A percentile compares a stretch with the other conserved stretches of the same genome.
Conservation (phyloP, 1,139 yeast genomes). For the Candida sanyaensis region DNA sequence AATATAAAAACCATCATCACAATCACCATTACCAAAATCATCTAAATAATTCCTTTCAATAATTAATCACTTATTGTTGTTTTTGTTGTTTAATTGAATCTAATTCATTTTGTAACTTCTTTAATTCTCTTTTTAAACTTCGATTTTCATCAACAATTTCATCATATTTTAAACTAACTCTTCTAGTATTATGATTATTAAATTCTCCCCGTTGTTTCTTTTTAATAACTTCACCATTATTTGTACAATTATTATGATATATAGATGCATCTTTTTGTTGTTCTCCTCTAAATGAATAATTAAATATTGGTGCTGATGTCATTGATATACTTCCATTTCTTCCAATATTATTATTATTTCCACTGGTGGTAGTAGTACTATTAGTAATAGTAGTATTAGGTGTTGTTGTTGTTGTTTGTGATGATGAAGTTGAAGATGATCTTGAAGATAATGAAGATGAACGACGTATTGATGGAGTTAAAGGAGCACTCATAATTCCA, state of each 20-base stretch:
- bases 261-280: not conserved
- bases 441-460: constrained; percentile 15
- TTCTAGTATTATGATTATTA: constrained; percentile 6
- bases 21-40: too few species aligned
- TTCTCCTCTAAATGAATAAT: constrained; percentile 8
- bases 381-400: not conserved
- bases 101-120: constrained; percentile 11
- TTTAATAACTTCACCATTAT: constrained; percentile 7
- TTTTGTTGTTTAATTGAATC: constrained; percentile 6
- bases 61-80: too few species aligned
- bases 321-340: constrained; percentile 7
- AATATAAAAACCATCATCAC: not conserved
- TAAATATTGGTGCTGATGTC: constrained; percentile 5
- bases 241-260: not conserved
- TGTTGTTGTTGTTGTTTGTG: not conserved
- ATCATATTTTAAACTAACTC: constrained; percentile 12
- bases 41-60: not conserved
- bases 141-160: constrained; percentile 15
- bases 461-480: constrained; percentile 9
- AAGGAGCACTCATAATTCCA: not conserved
- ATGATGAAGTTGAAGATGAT: not conserved
- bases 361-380: not conserved
- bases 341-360: not conserved
- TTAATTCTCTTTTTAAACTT: constrained; percentile 14
- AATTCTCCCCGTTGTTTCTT: constrained; percentile 10